Base-by-base conservation (phyloP, 2,329 filamentous ascomycete species). In the Fonsecaea pugnacius region DNA sequence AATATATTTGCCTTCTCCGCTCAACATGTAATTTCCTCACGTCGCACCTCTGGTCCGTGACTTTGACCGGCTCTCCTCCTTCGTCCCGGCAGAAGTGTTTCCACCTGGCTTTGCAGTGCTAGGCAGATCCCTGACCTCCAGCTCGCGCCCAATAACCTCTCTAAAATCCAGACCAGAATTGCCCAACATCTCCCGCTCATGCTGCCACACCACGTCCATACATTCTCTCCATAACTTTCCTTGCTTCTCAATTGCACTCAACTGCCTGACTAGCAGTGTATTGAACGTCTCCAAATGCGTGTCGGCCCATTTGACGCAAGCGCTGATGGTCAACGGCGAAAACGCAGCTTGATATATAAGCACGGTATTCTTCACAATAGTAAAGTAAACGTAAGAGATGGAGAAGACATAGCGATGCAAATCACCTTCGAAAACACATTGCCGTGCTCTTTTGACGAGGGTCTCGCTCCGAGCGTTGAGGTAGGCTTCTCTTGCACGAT, bases 241-340 rank as follows among this genome's bases (percentile, higher is more conserved):
- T n/a, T 85, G 88, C 56, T 83, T 84, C 66, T 96, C 89, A 2
- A 95, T 90, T 74, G 91, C 92, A 78, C 92, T 96, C 66, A 99
- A 81, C 78, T 98, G 95, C 64, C 94, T 84, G 38, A 85, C 87
- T 40, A 99, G 82, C 57, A 95, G 87, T 52, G 83, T 84, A 72
- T 97, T 98, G 81, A 98, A 98, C 1, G 88, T 88, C 71, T 97
- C 93, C 1, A 98, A 87, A 74, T 96, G 89, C 71, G 95, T 90
- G 77, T 97, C 98, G n/a, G 92, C 93, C 95, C 95, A 99, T 74
- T 94, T 96, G 72, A 99, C 94, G 72, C 92, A 96, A 0, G 93
- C 92, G 72, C 92, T 96, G 85, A 95, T 96, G 81, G 95, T 91
- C 14, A 88, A 83, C 30, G 91, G 85, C 10, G 92, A 89, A 75